Evolutionary conservation across 805 yeast genomes (phyloP).

Genomic region (Starmera dryadoides): DNA sequence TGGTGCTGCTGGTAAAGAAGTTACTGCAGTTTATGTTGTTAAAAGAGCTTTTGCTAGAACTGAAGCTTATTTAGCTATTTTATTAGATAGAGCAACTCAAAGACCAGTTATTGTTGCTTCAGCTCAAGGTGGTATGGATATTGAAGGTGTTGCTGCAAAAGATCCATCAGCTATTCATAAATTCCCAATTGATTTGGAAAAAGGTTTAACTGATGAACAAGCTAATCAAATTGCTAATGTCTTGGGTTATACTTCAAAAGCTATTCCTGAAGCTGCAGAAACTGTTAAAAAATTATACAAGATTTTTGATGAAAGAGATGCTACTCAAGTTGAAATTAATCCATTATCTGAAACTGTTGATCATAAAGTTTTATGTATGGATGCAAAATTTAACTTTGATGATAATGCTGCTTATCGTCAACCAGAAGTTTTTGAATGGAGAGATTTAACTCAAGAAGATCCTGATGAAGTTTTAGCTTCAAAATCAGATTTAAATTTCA

Average conservation of each 20-base stretch:
- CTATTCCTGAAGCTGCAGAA: slow-evolving; percentile 81
- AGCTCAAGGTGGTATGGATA: slow-evolving; percentile 99
- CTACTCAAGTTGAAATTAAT: slow-evolving; percentile 98
- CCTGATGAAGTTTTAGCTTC: slow-evolving; percentile 94
- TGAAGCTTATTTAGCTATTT: slow-evolving; percentile 92
- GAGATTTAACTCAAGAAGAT: slow-evolving; percentile 97
- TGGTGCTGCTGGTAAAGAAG: slow-evolving; percentile 95
- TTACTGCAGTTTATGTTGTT: slow-evolving; percentile 91
- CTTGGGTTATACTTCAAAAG: slow-evolving; percentile 74
- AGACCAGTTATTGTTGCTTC: slow-evolving; percentile 92
- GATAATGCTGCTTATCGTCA: slow-evolving; percentile 96
- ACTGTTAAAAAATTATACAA: slow-evolving; percentile 81
- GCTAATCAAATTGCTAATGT: slow-evolving; percentile 73
- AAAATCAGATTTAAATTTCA: slow-evolving; percentile 85
- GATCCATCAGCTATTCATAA: slow-evolving; percentile 90
- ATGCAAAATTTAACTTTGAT: slow-evolving; percentile 97
- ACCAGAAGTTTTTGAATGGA: slow-evolving; percentile 90
- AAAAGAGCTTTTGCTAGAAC: slow-evolving; percentile 91
- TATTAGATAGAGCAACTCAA: slow-evolving; percentile 90
- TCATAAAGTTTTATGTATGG: slow-evolving; percentile 93
- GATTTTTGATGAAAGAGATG: slow-evolving; percentile 86
- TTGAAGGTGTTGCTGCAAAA: slow-evolving; percentile 93
- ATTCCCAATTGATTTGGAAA: slow-evolving; percentile 67
- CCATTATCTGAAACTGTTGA: slow-evolving; percentile 92
- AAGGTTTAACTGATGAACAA: slow-evolving; percentile 72